phyloP scores from a whole-genome alignment of 257 asterid species.

The Salvia rosmarinus region DNA sequence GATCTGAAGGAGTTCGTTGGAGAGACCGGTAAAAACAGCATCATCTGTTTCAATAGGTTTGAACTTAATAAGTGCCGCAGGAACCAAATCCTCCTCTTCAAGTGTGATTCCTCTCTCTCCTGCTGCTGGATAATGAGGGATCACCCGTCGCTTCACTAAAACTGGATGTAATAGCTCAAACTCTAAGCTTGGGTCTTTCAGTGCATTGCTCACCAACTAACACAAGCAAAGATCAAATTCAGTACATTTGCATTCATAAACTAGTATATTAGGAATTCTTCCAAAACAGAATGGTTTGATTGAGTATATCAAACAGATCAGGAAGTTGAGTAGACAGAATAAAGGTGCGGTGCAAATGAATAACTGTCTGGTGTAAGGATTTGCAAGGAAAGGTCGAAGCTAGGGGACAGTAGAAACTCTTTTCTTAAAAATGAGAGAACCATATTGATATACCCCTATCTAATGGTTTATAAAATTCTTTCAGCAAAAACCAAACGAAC shows the following conservation, averaged over 20 bases:
- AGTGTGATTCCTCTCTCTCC: constrained; percentile 60
- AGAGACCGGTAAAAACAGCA: constrained; percentile 72
- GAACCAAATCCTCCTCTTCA: constrained; percentile 90
- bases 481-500: too few relatives aligned
- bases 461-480: too few relatives aligned
- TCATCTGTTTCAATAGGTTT: constrained; percentile 76
- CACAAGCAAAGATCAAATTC: neutral
- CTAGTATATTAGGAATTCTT: neutral
- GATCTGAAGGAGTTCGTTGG: constrained; percentile 73
- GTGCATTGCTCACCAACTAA: constrained; percentile 81
- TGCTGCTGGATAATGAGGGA: constrained; percentile 67
- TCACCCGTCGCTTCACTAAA: constrained; percentile 61
- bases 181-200: constrained; percentile 81
- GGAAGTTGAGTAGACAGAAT: neutral
- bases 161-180: constrained; percentile 79
- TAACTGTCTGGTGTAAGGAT: neutral
- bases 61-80: constrained; percentile 85
- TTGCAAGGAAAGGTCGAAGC: neutral
- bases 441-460: too few relatives aligned
- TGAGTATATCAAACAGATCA: neutral
- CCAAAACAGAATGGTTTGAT: neutral
- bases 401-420: neutral
- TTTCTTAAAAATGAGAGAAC: too few relatives aligned
- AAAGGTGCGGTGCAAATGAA: neutral
- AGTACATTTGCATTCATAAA: neutral